Conservation (phyloP, 148 eudicot species). For the Rheum nobile region DNA sequence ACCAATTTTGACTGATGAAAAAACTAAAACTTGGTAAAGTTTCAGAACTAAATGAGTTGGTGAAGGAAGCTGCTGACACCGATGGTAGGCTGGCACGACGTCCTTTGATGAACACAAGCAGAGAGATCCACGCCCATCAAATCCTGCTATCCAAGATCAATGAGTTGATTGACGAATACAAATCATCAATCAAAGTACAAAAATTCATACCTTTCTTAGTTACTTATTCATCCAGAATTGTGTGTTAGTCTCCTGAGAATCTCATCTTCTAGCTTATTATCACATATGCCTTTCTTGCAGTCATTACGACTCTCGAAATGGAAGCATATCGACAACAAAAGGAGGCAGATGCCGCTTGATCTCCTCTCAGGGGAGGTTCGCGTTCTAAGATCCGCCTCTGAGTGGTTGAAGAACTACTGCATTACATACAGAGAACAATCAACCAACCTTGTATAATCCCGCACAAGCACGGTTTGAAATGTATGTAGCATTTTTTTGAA, state of each 20-base stretch:
- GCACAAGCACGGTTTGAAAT: too few relatives aligned
- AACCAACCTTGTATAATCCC: background rate
- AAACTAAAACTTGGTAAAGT: conserved; percentile 1
- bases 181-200: conserved; percentile 34
- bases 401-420: conserved; percentile 71
- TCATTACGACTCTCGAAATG: conserved; percentile 11
- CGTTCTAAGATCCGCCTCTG: conserved; percentile 53
- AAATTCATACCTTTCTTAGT: background rate
- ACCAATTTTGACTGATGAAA: background rate
- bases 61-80: conserved; percentile 36
- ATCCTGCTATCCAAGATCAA: conserved; percentile 37
- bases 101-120: conserved; percentile 39
- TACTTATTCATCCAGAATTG: background rate
- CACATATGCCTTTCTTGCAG: conserved; percentile 15
- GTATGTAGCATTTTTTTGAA: background rate
- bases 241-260: background rate
- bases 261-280: background rate
- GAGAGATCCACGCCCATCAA: conserved; percentile 61
- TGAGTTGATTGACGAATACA: conserved; percentile 31
- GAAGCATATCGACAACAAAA: conserved; percentile 9
- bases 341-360: conserved; percentile 55
- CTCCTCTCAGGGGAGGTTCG: conserved; percentile 65
- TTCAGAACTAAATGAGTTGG: conserved; percentile 57
- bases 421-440: background rate
- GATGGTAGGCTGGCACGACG: conserved; percentile 78